Percentiles rank a stretch among this genome's conserved stretches.
phyloP scores from a whole-genome alignment of 2,329 filamentous ascomycete genomes.

The Alternaria longipes region DNA sequence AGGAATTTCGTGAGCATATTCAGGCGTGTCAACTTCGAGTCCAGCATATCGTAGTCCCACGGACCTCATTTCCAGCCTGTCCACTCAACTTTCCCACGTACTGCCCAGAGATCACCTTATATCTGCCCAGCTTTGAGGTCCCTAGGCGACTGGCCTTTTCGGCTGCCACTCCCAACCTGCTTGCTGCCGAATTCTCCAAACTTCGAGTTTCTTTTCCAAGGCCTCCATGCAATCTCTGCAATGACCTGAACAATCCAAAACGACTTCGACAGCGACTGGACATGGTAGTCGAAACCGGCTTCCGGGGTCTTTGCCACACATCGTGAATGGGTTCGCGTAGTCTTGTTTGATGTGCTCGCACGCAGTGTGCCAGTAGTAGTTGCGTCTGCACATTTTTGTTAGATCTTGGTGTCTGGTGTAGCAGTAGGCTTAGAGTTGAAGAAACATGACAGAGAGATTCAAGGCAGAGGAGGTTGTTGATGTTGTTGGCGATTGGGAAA shows the following conservation, averaged over 20 bases:
- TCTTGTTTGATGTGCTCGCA: not conserved
- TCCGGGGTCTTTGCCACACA: not conserved
- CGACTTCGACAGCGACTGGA: not conserved
- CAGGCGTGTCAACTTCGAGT: not conserved
- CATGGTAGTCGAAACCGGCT: not conserved
- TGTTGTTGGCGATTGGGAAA: not conserved
- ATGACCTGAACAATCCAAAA: not conserved
- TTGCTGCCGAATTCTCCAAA: not conserved
- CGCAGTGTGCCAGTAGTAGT: not conserved
- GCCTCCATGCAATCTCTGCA: not conserved
- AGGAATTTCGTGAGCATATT: not conserved
- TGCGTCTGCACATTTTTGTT: constrained; percentile 6
- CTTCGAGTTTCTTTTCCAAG: not conserved
- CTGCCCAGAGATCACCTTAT: not conserved
- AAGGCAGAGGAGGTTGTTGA: not conserved
- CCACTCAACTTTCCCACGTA: not conserved
- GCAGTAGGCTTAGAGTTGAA: not conserved
- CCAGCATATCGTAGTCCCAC: not conserved
- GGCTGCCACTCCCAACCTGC: constrained; percentile 1
- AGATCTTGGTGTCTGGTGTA: not conserved
- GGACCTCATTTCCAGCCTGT: not conserved
- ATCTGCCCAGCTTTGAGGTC: not conserved
- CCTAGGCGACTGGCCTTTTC: not conserved
- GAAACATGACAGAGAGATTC: not conserved
- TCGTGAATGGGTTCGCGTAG: not conserved